Evolutionary conservation across 192 early-diverging fungal species (phyloP), one percentile per base, ranked within the genome.

Genomic region (Oehlia diaphana): DNA sequence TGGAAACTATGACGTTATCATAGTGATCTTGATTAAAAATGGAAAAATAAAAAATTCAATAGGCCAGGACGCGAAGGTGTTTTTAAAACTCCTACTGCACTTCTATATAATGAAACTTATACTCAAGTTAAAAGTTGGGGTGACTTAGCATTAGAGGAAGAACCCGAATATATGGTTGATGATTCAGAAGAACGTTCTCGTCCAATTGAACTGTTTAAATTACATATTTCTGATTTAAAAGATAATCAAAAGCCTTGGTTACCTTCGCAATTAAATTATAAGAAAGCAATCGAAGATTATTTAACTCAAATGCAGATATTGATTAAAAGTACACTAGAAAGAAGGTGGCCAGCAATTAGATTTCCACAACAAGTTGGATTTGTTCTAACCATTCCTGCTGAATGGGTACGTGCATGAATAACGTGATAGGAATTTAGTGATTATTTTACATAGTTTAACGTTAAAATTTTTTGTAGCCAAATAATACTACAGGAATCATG

Each of bases 191-290:
- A 58, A 58, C 62, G 28, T 28, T 53, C 76, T 13, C 42, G 61
- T 47, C 76, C 76, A 12, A 19, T 78, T 16, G 76, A 78, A 69
- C 35, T 68, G 13, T 78, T 78, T 50, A 78, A 78, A 62, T 78
- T 78, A 26, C 66, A 78, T 68, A 33, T 78, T 1, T 78, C 65
- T 4, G n/a, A 44, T 53, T 67, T 78, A n/a, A 53, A 50, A 49
- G 13, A 66, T 7, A 6, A 53, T 26, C 65, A 78, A 33, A 78
- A 78, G 53, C 76, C 76, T 68, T 66, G 65, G 47, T 37, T 78
- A 10, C 76, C 66, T 21, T 0, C 16, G 13, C 26, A 62, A 78
- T 26, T 78, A 4, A 16, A 14, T 21, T 64, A 66, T 68, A 64
- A 9, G 3, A 68, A 68, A 69, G 76, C 66, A 7, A 78, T 78